Conservation (phyloP, 148 eudicot genomes). For the Diospyros kaki region DNA sequence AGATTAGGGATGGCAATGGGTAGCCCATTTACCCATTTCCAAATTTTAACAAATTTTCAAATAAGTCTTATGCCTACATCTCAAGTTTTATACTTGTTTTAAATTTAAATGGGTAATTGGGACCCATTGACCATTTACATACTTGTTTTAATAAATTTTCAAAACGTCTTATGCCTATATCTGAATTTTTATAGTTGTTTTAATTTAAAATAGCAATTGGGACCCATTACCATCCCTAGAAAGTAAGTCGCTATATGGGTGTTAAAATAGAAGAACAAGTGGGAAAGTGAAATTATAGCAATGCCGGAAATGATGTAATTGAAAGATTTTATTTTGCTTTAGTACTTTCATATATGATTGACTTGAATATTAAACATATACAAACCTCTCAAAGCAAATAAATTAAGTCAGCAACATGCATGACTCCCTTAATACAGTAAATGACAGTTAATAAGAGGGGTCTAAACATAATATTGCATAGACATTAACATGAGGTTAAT, state of each 20-base stretch:
- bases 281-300: neutral
- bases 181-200: too few relatives aligned
- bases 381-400: neutral
- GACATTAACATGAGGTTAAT: neutral
- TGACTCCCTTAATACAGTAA: conserved; percentile 1
- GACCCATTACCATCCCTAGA: neutral
- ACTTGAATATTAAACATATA: neutral
- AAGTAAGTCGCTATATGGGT: neutral
- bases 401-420: neutral
- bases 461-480: neutral
- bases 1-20: too few relatives aligned
- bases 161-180: too few relatives aligned
- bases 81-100: too few relatives aligned
- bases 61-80: too few relatives aligned
- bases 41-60: too few relatives aligned
- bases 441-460: neutral
- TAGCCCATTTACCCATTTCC: too few relatives aligned
- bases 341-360: neutral
- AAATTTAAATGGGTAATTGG: too few relatives aligned
- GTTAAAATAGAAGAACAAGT: neutral
- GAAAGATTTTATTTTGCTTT: neutral
- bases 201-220: too few relatives aligned
- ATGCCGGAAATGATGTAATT: neutral
- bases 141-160: too few relatives aligned
- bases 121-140: too few relatives aligned